These are phyloP conservation scores for Marasmius fiardii DNA, from an alignment of 1,284 basidiomycete genomes.

Conservation along the genomic window DNA sequence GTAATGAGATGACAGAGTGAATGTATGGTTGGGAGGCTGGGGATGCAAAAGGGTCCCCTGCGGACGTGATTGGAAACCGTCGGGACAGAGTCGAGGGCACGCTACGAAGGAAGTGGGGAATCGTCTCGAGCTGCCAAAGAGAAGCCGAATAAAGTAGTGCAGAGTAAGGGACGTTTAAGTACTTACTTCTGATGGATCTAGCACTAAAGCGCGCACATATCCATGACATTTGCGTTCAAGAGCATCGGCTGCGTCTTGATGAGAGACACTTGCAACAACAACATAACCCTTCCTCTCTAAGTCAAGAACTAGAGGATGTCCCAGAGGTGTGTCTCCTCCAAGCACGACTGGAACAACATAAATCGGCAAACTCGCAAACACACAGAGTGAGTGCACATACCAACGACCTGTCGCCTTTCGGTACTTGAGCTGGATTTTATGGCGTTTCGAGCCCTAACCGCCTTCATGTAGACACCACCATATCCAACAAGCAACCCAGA, in stretches of 20 bases:
- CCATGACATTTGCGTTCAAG: constrained; percentile 67
- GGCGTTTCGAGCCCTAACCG: constrained; percentile 23
- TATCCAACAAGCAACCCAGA: constrained; percentile 60
- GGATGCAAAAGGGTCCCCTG: constrained; percentile 75
- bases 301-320: constrained; percentile 63
- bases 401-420: constrained; percentile 67
- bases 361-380: neutral
- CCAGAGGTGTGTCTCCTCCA: constrained; percentile 72
- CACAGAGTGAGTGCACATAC: constrained; percentile 37
- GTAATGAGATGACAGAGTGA: constrained; percentile 67
- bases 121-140: constrained; percentile 53
- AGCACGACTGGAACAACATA: constrained; percentile 58
- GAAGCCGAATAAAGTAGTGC: constrained; percentile 8
- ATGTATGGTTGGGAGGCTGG: constrained; percentile 62
- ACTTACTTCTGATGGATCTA: constrained; percentile 71
- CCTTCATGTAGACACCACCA: constrained; percentile 27
- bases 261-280: constrained; percentile 72
- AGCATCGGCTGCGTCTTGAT: constrained; percentile 55
- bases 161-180: neutral
- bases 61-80: constrained; percentile 70
- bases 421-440: constrained; percentile 28
- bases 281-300: constrained; percentile 77
- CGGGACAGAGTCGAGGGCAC: constrained; percentile 76
- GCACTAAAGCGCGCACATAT: constrained; percentile 73
- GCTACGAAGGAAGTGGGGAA: constrained; percentile 74